Conservation (phyloP, 2,329 filamentous ascomycete genomes). For the Ophiocordyceps camponoti-floridani region DNA sequence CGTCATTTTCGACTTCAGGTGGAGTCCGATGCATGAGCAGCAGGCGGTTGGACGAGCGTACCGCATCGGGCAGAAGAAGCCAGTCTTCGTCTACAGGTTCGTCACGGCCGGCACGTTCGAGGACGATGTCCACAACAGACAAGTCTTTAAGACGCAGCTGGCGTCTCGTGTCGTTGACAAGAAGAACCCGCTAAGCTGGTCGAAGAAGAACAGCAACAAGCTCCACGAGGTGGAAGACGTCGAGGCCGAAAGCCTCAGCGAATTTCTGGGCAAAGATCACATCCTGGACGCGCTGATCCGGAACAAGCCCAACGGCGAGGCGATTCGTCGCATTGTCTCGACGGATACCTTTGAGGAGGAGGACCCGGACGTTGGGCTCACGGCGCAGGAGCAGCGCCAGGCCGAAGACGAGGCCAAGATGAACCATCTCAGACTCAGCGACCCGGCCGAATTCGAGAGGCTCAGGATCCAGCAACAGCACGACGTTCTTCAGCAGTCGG, state of each 20-base stretch:
- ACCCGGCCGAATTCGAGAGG: slow-evolving; percentile 14
- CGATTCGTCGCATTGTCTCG: slow-evolving; percentile 39
- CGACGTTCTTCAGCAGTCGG: background rate
- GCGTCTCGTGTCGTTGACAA: slow-evolving; percentile 68
- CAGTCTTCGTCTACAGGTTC: slow-evolving; percentile 73
- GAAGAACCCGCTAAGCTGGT: slow-evolving; percentile 54
- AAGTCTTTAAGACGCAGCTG: slow-evolving; percentile 70
- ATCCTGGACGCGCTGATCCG: slow-evolving; percentile 34
- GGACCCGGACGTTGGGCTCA: slow-evolving; percentile 36
- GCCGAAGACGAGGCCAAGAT: slow-evolving; percentile 23
- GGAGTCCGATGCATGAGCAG: slow-evolving; percentile 65
- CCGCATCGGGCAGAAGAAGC: slow-evolving; percentile 64
- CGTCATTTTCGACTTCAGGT: slow-evolving; percentile 69
- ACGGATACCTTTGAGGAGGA: slow-evolving; percentile 60
- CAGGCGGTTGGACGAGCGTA: slow-evolving; percentile 80
- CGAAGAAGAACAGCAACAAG: slow-evolving; percentile 36
- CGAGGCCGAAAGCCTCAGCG: slow-evolving; percentile 28
- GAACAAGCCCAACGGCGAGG: slow-evolving; percentile 13
- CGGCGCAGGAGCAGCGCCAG: slow-evolving; percentile 39
- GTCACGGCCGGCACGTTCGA: slow-evolving; percentile 67
- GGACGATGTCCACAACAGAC: slow-evolving; percentile 50
- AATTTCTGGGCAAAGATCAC: slow-evolving; percentile 42
- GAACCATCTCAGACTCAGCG: slow-evolving; percentile 13
- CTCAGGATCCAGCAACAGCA: slow-evolving; percentile 1
- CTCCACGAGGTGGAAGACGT: slow-evolving; percentile 39